Evolutionary conservation across 371 early-diverging fungal species (phyloP), one percentile per base, ranked within the genome.

Genomic region (Mucor sp.): DNA sequence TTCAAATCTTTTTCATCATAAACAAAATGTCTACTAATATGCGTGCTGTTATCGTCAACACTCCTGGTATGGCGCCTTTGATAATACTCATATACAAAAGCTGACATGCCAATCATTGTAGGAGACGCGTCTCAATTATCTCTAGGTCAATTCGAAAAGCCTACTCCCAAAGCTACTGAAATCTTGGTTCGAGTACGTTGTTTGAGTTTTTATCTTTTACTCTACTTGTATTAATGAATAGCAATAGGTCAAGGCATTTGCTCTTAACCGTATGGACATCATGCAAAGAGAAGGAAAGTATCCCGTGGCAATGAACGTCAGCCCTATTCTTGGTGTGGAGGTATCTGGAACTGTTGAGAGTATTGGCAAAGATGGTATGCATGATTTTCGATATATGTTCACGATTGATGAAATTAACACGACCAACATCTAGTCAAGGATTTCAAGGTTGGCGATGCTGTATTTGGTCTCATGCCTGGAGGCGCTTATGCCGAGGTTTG

Each of bases 221-320:
- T 11, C 33, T 33, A 33, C 33, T 33, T 23, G 55, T 23, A 35
- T 41, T 65, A 6, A 19, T 71, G 11, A 19, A 14, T n/a, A 58
- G 12, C 14, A 15, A 57, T 8, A 85, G 83, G 76, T 87, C 32
- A 79, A 85, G 68, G 76, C 72, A 60, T 89, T 89, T 72, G 90
- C 84, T 19, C 75, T 93, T 60, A 94, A 93, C 67, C 85, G 94
- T 14, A 90, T 92, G 90, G 94, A 94, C 71, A 85, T 91, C 55
- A 21, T 85, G 5, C 93, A 93, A 75, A 86, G 94, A 58, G 76
- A 89, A 59, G 93, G 93, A 1, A 65, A 63, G 21, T 93, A 94
- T 62, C 93, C 92, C 12, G 78, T 86, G 14, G 92, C 93, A 5
- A 70, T 82, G 0, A 86, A 83, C 25, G 90, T 84, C 4, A 87